phyloP scores from a whole-genome alignment of 1,284 basidiomycete species.

The Irpex sp. region DNA sequence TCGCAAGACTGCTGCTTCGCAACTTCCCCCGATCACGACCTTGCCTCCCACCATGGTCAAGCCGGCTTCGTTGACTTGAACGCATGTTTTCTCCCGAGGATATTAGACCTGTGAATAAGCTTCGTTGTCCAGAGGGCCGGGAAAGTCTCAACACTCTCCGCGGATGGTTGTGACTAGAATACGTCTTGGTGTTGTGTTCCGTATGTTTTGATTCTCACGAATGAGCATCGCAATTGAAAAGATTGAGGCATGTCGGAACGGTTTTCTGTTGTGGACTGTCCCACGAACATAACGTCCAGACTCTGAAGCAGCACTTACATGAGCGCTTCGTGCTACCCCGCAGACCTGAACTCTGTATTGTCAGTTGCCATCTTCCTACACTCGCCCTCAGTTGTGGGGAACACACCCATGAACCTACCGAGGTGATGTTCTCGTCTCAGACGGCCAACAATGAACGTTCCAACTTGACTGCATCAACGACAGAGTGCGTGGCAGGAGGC shows the following conservation, averaged over 20 bases:
- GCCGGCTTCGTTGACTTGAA: constrained; percentile 27
- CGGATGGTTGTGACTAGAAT: neutral
- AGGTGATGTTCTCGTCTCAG: neutral
- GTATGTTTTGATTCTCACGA: neutral
- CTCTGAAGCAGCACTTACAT: neutral
- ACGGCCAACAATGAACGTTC: neutral
- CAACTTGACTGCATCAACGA: neutral
- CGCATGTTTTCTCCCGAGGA: neutral
- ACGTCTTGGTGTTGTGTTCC: neutral
- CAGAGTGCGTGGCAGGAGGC: neutral
- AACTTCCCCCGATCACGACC: constrained; percentile 77
- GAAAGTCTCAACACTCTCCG: neutral
- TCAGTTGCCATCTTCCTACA: neutral
- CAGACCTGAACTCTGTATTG: neutral
- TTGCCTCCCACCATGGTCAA: constrained; percentile 86
- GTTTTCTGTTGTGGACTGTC: neutral
- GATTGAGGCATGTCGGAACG: neutral
- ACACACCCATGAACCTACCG: neutral
- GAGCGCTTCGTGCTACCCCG: neutral
- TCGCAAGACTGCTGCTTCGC: constrained; percentile 59
- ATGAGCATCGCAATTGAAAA: neutral
- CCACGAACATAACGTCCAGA: neutral
- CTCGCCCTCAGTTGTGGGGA: neutral
- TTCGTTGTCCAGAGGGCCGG: neutral
- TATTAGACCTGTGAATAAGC: neutral